Conservation (phyloP, 2,329 filamentous ascomycete species). For the Paracorniculantispora psalliotae region DNA sequence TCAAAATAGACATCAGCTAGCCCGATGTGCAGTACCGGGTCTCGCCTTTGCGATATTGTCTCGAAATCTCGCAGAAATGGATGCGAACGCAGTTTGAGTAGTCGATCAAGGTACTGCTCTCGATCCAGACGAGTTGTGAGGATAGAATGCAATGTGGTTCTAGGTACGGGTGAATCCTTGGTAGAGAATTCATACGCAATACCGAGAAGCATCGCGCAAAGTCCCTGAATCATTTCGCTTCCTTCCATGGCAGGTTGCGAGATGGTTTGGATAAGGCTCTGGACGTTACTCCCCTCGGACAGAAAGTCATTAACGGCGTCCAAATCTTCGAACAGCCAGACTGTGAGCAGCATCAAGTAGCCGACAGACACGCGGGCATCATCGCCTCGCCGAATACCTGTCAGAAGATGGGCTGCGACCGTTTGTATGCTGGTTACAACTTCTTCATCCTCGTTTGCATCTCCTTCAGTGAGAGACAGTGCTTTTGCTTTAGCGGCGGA, state of each 20-base stretch:
- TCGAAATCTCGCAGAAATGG: constrained; percentile 85
- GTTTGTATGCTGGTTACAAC: constrained; percentile 91
- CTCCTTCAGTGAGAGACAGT: constrained; percentile 81
- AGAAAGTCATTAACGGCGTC: constrained; percentile 91
- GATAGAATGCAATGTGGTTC: constrained; percentile 74
- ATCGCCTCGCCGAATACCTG: constrained; percentile 67
- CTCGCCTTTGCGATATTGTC: constrained; percentile 67
- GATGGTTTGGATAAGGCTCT: constrained; percentile 73
- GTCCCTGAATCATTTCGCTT: constrained; percentile 67
- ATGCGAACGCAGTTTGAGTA: constrained; percentile 72
- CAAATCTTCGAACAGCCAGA: constrained; percentile 89
- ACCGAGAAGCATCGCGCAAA: constrained; percentile 79
- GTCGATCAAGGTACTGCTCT: constrained; percentile 79
- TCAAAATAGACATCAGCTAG: constrained; percentile 83
- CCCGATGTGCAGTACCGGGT: constrained; percentile 40
- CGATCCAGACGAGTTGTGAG: constrained; percentile 73
- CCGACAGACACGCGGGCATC: constrained; percentile 77
- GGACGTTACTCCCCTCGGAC: constrained; percentile 86
- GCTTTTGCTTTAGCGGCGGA: constrained; percentile 71
- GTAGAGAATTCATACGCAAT: constrained; percentile 96
- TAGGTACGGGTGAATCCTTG: constrained; percentile 87
- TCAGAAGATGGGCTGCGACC: constrained; percentile 78
- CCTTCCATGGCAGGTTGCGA: constrained; percentile 53
- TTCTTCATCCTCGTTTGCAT: constrained; percentile 85
- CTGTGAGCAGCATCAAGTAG: constrained; percentile 82